Base-by-base conservation (phyloP, 1,139 yeast genomes). In the Debaryomycetaceae sp. region DNA sequence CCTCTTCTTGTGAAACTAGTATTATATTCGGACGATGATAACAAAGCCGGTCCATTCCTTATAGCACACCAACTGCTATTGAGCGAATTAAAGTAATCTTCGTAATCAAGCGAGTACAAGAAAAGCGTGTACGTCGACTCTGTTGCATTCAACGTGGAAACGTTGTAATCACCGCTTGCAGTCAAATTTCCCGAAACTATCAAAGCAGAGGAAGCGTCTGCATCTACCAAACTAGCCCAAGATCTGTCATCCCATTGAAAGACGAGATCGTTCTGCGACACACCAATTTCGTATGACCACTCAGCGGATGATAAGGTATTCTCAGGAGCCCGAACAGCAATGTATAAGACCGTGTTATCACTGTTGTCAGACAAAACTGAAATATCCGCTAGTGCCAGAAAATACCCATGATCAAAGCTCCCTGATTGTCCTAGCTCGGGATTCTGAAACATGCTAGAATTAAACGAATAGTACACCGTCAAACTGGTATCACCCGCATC, bases 61-160 rank as follows among this genome's bases (percentile, higher is more conserved):
- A 89, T 68, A 0, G 96, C 96, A 62, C 95, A 86, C 78, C 88
- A 81, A 46, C 95, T 85, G 49, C 70, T 69, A 38, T 79, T 74
- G 42, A 87, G 58, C 4, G 66, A 62, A 11, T 56, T 51, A 41
- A 80, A 71, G 50, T 74, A 56, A 51, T 70, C 57, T 34, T 63
- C 59, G 37, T 69, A 62, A 4, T 70, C 72, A 38, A 68, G 59
- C 3, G 78, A 65, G 55, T 78, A 82, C 4, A 83, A 54, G 60
- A 68, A 72, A 41, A 85, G 48, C 45, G 70, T 67, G 55, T 75
- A 76, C 38, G 69, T 59, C 13, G 75, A 68, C 34, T 59, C 56
- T 4, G 69, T 56, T 5, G 61, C 60, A 52, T 68, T 67, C 42
- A 57, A 52, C 9, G 57, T 46, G 11, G 65, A 45, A 34, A 52